Conservation (phyloP, 2,329 filamentous ascomycete species). For the Talaromyces funiculosus region DNA sequence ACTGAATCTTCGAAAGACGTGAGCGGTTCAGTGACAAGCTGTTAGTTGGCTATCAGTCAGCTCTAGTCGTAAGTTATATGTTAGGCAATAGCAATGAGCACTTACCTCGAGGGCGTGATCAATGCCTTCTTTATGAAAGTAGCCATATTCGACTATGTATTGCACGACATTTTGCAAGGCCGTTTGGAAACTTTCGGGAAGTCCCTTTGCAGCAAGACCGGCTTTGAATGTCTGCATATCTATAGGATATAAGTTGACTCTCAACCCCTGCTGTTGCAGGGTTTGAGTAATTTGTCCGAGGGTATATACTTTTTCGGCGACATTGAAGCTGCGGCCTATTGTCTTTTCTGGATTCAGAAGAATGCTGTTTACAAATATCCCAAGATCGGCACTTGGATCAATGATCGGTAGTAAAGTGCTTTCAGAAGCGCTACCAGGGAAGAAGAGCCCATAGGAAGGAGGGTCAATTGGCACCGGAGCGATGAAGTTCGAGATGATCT, state of each 20-base stretch:
- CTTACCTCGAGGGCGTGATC: background rate
- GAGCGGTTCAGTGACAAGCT: background rate
- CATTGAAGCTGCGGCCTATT: constrained; percentile 33
- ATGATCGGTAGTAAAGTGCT: constrained; percentile 27
- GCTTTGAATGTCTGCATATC: constrained; percentile 3
- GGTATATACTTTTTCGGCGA: constrained; percentile 29
- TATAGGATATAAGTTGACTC: background rate
- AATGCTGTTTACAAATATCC: constrained; percentile 33
- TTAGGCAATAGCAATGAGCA: background rate
- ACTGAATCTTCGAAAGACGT: background rate
- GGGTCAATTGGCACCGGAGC: constrained; percentile 18
- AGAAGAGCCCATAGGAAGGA: constrained; percentile 20
- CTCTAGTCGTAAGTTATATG: background rate
- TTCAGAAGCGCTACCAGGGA: constrained; percentile 9
- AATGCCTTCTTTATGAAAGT: background rate
- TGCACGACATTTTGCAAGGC: background rate
- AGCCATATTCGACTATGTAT: background rate
- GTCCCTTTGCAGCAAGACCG: constrained; percentile 1
- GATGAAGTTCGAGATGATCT: constrained; percentile 37
- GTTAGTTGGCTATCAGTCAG: background rate
- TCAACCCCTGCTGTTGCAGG: constrained; percentile 26
- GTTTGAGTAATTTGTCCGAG: constrained; percentile 27
- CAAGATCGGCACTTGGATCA: constrained; percentile 32
- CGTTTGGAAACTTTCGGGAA: background rate
- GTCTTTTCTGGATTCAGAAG: constrained; percentile 34